Evolutionary conservation across 2,329 filamentous ascomycete species (phyloP).

Genomic region (Colletotrichum plurivorum): DNA sequence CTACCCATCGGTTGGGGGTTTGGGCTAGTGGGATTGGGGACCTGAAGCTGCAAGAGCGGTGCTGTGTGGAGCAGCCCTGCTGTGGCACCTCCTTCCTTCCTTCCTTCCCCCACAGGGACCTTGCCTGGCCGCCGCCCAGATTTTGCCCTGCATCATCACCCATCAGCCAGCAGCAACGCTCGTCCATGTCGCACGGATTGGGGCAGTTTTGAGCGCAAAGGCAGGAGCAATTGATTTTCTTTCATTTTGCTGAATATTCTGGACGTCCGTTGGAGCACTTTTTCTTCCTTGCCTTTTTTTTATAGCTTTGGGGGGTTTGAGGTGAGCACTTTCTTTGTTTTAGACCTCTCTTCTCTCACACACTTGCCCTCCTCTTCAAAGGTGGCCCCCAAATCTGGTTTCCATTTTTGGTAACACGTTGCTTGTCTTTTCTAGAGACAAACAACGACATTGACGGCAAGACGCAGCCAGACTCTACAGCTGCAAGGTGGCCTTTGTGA

Average conservation of each 20-base stretch:
- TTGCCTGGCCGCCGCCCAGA: neutral
- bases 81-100: neutral
- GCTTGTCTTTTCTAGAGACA: constrained; percentile 14
- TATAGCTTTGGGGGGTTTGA: neutral
- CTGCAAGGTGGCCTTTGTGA: constrained; percentile 24
- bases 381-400: neutral
- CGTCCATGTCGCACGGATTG: constrained; percentile 20
- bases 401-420: constrained; percentile 34
- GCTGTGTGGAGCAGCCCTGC: constrained; percentile 16
- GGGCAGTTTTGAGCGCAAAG: neutral
- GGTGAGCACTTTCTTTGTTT: neutral
- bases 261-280: constrained; percentile 11
- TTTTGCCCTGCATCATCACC: constrained; percentile 14
- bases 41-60: constrained; percentile 11
- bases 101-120: neutral
- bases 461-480: neutral
- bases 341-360: neutral
- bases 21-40: constrained; percentile 12
- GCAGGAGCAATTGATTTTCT: no score
- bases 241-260: neutral
- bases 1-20: constrained; percentile 19
- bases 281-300: neutral
- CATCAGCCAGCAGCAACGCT: neutral
- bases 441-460: neutral
- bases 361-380: neutral